Conservation (phyloP, 345 rosid genomes). For the Dimocarpus longan region DNA sequence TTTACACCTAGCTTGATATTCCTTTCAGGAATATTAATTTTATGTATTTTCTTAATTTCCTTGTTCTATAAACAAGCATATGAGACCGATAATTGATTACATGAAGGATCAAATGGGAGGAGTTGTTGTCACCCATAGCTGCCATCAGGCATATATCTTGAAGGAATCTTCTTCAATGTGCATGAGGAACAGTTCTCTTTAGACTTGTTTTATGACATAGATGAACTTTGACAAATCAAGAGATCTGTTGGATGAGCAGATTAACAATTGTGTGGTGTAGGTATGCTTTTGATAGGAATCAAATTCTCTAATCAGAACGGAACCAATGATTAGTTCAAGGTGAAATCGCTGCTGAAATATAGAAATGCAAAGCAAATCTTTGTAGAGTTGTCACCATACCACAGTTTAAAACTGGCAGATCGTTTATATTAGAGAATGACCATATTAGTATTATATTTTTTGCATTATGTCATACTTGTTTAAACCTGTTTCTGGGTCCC, state of each 20-base stretch:
- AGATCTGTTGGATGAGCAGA: neutral
- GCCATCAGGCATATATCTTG: neutral
- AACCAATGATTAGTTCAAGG: neutral
- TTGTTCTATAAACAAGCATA: too few relatives aligned
- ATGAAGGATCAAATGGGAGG: too few relatives aligned
- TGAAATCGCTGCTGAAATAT: neutral
- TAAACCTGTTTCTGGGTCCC: neutral
- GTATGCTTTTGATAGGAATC: neutral
- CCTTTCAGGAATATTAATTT: too few relatives aligned
- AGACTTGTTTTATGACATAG: neutral
- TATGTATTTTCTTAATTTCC: too few relatives aligned
- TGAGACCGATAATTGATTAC: too few relatives aligned
- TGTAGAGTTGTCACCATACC: neutral
- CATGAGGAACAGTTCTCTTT: neutral
- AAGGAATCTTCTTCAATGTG: neutral
- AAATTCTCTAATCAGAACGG: neutral
- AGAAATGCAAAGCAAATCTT: neutral
- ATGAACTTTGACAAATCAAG: neutral
- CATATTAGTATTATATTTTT: too few relatives aligned
- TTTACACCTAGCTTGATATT: too few relatives aligned
- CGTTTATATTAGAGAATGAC: neutral
- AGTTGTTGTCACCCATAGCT: neutral
- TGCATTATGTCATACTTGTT: neutral
- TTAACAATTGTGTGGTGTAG: neutral
- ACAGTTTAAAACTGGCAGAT: neutral